Conservation (phyloP, 192 early-diverging fungal genomes). For the Ambispora gerdemannii region DNA sequence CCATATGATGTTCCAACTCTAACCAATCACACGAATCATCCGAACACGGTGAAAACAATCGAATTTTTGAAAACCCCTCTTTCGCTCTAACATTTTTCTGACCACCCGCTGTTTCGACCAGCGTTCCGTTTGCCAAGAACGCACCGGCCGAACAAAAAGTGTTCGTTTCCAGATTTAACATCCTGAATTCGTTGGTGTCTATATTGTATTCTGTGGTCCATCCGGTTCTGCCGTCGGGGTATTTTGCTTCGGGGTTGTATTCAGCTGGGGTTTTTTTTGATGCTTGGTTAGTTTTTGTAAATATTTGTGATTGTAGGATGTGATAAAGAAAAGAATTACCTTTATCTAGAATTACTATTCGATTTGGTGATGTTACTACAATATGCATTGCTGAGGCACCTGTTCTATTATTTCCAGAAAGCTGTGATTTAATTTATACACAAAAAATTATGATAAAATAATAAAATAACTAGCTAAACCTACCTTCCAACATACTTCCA, state of each 20-base stretch:
- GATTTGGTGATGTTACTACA: constrained; percentile 43
- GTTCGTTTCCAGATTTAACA: constrained; percentile 49
- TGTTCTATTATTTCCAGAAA: constrained; percentile 28
- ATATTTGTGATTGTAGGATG: neutral
- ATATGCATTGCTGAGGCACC: constrained; percentile 54
- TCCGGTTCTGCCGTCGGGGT: constrained; percentile 43
- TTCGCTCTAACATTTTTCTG: constrained; percentile 26
- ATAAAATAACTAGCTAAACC: neutral
- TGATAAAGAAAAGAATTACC: constrained; percentile 28
- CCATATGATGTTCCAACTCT: constrained; percentile 39
- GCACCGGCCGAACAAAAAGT: constrained; percentile 58
- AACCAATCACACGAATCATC: constrained; percentile 46
- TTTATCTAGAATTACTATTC: constrained; percentile 53
- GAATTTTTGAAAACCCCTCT: constrained; percentile 43
- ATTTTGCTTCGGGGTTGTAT: constrained; percentile 48
- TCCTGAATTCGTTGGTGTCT: constrained; percentile 40
- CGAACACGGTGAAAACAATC: constrained; percentile 47
- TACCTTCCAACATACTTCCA: neutral
- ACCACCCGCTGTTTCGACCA: constrained; percentile 54
- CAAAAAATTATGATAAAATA: neutral
- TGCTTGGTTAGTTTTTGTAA: neutral
- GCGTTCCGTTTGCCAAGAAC: constrained; percentile 52
- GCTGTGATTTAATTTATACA: neutral
- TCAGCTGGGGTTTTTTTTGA: constrained; percentile 38
- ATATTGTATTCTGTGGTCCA: constrained; percentile 50